These are phyloP conservation scores for Alopecurus myosuroides DNA, from an alignment of 176 grass and related monocot genomes.

Conservation along the genomic window DNA sequence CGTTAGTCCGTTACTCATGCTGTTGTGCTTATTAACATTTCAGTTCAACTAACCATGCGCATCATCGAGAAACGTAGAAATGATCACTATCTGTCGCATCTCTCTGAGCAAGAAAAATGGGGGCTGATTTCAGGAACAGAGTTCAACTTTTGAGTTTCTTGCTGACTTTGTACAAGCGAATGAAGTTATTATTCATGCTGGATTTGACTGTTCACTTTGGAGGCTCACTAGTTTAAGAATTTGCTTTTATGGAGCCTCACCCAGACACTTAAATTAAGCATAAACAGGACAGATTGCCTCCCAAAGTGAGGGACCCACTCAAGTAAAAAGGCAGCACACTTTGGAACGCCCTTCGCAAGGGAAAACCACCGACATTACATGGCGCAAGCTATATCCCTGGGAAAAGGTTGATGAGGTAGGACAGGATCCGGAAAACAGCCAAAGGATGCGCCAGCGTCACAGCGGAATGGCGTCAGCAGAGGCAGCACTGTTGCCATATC, in stretches of 20 bases:
- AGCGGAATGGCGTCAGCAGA: neutral
- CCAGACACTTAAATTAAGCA: neutral
- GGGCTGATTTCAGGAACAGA: neutral
- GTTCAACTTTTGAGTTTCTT: neutral
- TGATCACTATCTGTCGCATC: neutral
- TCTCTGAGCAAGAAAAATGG: no score
- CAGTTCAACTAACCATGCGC: neutral
- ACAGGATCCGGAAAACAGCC: slow-evolving; percentile 44
- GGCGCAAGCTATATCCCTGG: neutral
- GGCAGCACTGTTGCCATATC: neutral
- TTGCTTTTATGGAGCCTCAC: neutral
- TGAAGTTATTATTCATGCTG: neutral
- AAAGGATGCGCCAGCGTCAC: slow-evolving; percentile 10
- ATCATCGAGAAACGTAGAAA: neutral
- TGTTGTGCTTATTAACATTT: no score
- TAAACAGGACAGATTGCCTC: neutral
- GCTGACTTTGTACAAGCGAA: neutral
- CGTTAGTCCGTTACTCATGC: neutral
- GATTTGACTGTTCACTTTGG: neutral
- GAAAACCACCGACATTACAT: neutral
- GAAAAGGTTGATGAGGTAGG: slow-evolving; percentile 26
- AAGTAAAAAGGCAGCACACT: neutral
- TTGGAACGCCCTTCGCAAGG: neutral
- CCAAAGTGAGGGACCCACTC: neutral
- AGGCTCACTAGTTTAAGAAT: neutral